Base-by-base conservation (phyloP, 257 asterid genomes). In the Jasminum sambac region DNA sequence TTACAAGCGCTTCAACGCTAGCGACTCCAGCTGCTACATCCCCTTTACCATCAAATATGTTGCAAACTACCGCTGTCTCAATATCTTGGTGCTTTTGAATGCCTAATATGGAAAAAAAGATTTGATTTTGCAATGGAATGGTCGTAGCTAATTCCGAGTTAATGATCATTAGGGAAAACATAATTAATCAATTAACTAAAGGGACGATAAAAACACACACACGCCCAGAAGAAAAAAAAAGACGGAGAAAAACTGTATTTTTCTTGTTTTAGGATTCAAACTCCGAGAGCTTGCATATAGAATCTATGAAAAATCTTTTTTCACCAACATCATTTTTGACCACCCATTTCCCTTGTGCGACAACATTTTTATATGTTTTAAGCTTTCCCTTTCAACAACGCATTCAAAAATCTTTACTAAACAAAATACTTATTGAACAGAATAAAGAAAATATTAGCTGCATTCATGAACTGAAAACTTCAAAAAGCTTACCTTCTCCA, bases 11-110 rank as follows among this genome's bases (percentile, higher is more conserved):
- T 76, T 88, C 95, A 23, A 88, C 93, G 70, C 93, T 82, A 77
- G 99, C 98, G 37, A 94, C 95, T 76, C 80, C 98, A 68, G 95
- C 96, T 62, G 93, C 95, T 81, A 91, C 60, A 74, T 94, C 99
- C 71, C 99, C 99, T 78, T 80, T 80, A 63, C 81, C 85, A 74
- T 94, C 99, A 80, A 85, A 91, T 66, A 91, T 78, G 71, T 86
- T 83, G 89, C 92, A 83, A 43, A 89, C 95, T 24, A 80, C 82
- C 61, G 96, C 87, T 63, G 96, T 94, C 76, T 80, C 89, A 52
- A 86, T 84, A 83, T 83, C 84, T 66, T 76, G 78, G 72, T 79
- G 81, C 77, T 85, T 88, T 75, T 57, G 82, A 74, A 94, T 94
- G 74, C 99, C 99, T 94, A 75, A 78, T 67, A 77, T 70, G 64